Base-by-base conservation (phyloP, 345 rosid genomes). In the Microthlaspi erraticum region DNA sequence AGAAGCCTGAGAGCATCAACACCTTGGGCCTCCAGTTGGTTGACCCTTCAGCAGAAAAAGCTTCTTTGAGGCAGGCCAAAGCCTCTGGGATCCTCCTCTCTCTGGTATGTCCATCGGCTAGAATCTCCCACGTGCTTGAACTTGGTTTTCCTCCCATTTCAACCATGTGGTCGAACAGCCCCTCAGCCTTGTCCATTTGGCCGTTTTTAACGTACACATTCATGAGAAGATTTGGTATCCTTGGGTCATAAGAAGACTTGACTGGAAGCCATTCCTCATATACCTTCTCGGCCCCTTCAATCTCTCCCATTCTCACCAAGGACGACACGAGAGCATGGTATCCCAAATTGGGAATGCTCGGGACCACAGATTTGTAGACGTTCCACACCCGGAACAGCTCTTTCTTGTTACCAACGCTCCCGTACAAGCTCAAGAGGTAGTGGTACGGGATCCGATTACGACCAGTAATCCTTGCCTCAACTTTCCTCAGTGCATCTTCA, bases 381-480 rank as follows among this genome's bases (percentile, higher is more conserved):
- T 81, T 82, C 98, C 98, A 91, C 18, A 89, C 81, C 49, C 98
- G 84, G 69, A 77, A 78, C 16, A 91, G 73, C 81, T 91, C 96
- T 68, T 81, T 87, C 59, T 74, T 86, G 72, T 87, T 85, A 75
- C 89, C 93, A 19, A 83, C 63, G 68, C 83, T 80, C 51, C 96
- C 96, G 64, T 94, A 91, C 32, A 91, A 78, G 75, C 92, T 86
- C 67, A 91, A 76, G 48, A 94, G 89, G 82, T 91, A 94, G 78
- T 91, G 96, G 76, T 88, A 94, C 10, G 97, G 93, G 38, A 84
- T 82, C 68, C 90, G 86, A 82, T 84, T 82, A 56, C 97, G 81
- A 52, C 93, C 95, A 19, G 87, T 81, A 75, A 94, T 89, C 81
- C 88, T 85, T 46, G 88, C 84, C 83, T 94, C 99, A 58, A 85